phyloP scores from a whole-genome alignment of 306 rosid species.

The Hylodesmum podocarpum region DNA sequence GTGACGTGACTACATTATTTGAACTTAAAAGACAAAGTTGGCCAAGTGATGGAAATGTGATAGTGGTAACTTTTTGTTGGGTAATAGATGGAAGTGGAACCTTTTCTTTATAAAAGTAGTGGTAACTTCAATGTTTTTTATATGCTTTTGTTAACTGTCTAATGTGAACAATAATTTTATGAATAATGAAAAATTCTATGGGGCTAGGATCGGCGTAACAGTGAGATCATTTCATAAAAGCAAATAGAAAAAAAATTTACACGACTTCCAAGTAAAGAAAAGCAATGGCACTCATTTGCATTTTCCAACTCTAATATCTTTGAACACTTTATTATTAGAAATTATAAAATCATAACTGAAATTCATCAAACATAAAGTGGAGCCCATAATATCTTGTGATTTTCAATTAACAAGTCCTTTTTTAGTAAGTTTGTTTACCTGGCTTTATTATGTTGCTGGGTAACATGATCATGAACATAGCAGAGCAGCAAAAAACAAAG shows the following conservation, averaged over 20 bases:
- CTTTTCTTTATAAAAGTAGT: not conserved
- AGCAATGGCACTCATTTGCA: not conserved
- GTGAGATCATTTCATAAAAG: too few relatives aligned
- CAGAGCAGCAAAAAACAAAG: constrained; percentile 66
- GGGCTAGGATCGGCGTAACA: too few relatives aligned
- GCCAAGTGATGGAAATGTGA: not conserved
- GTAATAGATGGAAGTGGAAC: not conserved
- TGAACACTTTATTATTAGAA: too few relatives aligned
- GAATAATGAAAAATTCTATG: too few relatives aligned
- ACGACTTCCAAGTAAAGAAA: not conserved
- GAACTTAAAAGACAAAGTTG: not conserved
- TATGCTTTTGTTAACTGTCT: not conserved
- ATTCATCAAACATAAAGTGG: too few relatives aligned
- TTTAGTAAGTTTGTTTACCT: constrained; percentile 51
- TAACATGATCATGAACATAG: constrained; percentile 83
- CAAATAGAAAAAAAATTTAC: too few relatives aligned
- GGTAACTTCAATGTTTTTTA: not conserved
- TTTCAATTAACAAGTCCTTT: not conserved
- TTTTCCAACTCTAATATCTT: not conserved
- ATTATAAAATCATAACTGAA: too few relatives aligned
- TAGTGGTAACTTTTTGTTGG: not conserved
- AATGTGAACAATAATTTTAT: not conserved
- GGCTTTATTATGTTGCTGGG: constrained; percentile 85
- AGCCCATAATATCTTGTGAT: too few relatives aligned
- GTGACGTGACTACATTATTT: not conserved